These are phyloP conservation scores for Chloranthus sessilifolius DNA, from an alignment of 164 flowering plant genomes.

Conservation along the genomic window DNA sequence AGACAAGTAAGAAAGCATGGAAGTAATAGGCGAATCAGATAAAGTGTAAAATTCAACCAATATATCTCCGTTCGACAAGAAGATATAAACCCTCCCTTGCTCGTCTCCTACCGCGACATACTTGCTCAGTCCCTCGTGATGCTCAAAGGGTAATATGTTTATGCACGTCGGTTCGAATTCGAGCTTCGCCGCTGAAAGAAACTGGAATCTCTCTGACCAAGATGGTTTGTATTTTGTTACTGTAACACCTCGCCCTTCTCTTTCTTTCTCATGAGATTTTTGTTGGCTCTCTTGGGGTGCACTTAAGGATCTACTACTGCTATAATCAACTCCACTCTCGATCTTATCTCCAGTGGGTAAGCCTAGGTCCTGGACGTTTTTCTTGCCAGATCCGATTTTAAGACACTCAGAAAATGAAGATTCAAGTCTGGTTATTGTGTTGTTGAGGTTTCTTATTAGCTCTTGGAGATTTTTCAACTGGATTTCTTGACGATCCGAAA, in stretches of 20 bases:
- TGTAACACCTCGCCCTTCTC: slow-evolving; percentile 32
- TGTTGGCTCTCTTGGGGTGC: slow-evolving; percentile 12
- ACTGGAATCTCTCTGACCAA: slow-evolving; percentile 91
- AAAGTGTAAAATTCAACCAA: slow-evolving; percentile 49
- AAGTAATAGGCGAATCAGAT: slow-evolving; percentile 48
- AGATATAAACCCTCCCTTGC: slow-evolving; percentile 64
- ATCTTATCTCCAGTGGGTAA: slow-evolving; percentile 6
- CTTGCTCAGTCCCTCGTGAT: slow-evolving; percentile 77
- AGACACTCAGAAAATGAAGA: slow-evolving; percentile 26
- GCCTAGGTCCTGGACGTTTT: no score
- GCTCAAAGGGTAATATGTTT: slow-evolving; percentile 68
- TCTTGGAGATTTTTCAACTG: slow-evolving; percentile 60
- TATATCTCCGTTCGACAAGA: slow-evolving; percentile 75
- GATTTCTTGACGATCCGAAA: slow-evolving; percentile 30
- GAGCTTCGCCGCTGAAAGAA: slow-evolving; percentile 79
- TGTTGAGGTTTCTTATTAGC: slow-evolving; percentile 54
- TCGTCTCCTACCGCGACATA: slow-evolving; percentile 88
- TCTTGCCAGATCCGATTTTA: slow-evolving; percentile 7
- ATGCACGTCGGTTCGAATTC: slow-evolving; percentile 64
- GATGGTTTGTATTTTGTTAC: slow-evolving; percentile 75
- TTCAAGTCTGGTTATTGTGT: slow-evolving; percentile 56
- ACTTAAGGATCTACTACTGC: slow-evolving; percentile 2
- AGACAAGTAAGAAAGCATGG: slow-evolving; percentile 74
- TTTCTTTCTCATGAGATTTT: slow-evolving; percentile 4
- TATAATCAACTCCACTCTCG: background rate